Conservation (phyloP, 208 protist species). For the Porcisia hertigi region DNA sequence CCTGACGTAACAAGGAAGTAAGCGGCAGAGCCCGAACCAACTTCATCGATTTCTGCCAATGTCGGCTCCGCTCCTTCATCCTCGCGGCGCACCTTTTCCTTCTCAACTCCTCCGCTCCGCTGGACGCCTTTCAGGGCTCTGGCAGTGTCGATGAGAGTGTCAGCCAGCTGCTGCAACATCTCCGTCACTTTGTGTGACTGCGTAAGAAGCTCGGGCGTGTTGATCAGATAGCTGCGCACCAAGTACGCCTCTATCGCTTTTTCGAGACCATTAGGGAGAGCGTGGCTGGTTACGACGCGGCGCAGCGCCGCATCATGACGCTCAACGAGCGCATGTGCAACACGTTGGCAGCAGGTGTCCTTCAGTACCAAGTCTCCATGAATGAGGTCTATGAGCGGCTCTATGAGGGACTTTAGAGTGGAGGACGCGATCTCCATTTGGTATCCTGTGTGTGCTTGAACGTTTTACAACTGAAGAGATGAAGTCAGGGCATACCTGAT, state of each 20-base stretch:
- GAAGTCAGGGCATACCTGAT: not conserved
- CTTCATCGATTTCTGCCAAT: not conserved
- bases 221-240: conserved; percentile 40
- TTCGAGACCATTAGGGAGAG: conserved; percentile 34
- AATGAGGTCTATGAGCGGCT: conserved; percentile 66
- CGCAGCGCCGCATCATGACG: conserved; percentile 39
- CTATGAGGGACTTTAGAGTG: conserved; percentile 23
- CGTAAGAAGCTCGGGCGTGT: conserved; percentile 46
- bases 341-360: conserved; percentile 43
- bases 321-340: conserved; percentile 44
- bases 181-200: conserved; percentile 26
- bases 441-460: not conserved
- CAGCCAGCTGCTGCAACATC: conserved; percentile 39
- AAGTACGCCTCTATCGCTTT: conserved; percentile 63
- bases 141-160: conserved; percentile 18
- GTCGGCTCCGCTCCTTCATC: conserved; percentile 1
- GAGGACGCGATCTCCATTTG: conserved; percentile 11
- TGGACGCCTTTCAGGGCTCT: not conserved
- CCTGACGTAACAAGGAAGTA: conserved; percentile 5
- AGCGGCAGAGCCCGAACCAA: not conserved
- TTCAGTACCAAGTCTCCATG: conserved; percentile 55
- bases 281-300: conserved; percentile 10
- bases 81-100: not conserved
- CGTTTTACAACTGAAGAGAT: not conserved
- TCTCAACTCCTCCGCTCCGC: not conserved